These are phyloP conservation scores for Aphanoascus verrucosus DNA, from an alignment of 2,329 filamentous ascomycete species.

Conservation along the genomic window DNA sequence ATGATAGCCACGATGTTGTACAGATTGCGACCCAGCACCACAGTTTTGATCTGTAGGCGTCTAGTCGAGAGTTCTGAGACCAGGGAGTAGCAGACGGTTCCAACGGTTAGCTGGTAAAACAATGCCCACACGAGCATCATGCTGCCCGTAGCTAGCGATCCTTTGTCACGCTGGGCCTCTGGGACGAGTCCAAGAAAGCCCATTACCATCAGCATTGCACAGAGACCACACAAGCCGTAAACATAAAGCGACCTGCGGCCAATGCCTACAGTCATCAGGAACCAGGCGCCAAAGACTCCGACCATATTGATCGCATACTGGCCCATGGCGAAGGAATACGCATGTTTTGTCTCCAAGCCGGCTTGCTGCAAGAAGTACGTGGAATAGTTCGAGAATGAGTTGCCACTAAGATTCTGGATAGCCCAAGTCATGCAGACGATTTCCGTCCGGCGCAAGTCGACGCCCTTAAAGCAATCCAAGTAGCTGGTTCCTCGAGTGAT, in stretches of 20 bases:
- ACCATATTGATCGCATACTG: slow-evolving; percentile 61
- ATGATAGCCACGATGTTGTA: slow-evolving; percentile 76
- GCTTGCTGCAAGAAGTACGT: slow-evolving; percentile 51
- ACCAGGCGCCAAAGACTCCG: slow-evolving; percentile 73
- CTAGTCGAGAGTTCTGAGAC: slow-evolving; percentile 76
- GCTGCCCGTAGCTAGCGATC: slow-evolving; percentile 65
- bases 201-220: slow-evolving; percentile 66
- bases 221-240: slow-evolving; percentile 62
- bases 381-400: slow-evolving; percentile 54
- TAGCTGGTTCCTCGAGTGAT: slow-evolving; percentile 66
- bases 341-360: slow-evolving; percentile 39
- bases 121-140: slow-evolving; percentile 79
- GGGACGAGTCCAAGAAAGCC: slow-evolving; percentile 73
- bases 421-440: slow-evolving; percentile 56
- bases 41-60: slow-evolving; percentile 80
- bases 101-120: slow-evolving; percentile 76
- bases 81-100: slow-evolving; percentile 80
- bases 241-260: slow-evolving; percentile 69
- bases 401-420: slow-evolving; percentile 54
- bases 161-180: slow-evolving; percentile 45
- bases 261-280: slow-evolving; percentile 61
- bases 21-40: slow-evolving; percentile 70
- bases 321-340: slow-evolving; percentile 49
- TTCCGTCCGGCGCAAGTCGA: slow-evolving; percentile 67
- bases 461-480: slow-evolving; percentile 72